These are phyloP conservation scores for Raphanus sativus DNA, from an alignment of 345 rosid species.

Conservation along the genomic window DNA sequence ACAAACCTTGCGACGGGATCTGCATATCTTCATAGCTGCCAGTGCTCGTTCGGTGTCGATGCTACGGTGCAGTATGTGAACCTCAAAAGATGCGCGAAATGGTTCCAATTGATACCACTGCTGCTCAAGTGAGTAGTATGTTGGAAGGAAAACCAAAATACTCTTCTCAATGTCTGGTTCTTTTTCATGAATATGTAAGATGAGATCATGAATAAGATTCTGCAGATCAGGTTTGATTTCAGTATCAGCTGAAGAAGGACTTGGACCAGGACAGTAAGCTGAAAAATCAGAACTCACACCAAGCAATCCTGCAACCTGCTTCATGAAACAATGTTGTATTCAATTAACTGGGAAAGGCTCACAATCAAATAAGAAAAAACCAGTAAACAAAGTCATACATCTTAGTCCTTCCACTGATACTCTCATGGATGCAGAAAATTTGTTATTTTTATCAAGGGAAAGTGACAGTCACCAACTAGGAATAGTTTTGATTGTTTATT, in stretches of 20 bases:
- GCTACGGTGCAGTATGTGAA: slow-evolving; percentile 86
- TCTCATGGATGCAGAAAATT: background rate
- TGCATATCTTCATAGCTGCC: slow-evolving; percentile 77
- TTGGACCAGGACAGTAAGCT: slow-evolving; percentile 59
- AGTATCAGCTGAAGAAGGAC: slow-evolving; percentile 59
- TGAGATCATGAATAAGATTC: slow-evolving; percentile 67
- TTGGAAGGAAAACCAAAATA: slow-evolving; percentile 91
- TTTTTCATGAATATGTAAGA: slow-evolving; percentile 63
- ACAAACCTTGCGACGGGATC: slow-evolving; percentile 83
- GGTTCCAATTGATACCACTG: slow-evolving; percentile 75
- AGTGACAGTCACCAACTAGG: background rate
- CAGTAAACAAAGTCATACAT: background rate
- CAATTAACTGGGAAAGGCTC: slow-evolving; percentile 19
- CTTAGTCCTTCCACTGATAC: background rate
- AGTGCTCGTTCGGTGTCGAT: slow-evolving; percentile 85
- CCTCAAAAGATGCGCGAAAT: slow-evolving; percentile 56
- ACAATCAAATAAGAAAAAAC: slow-evolving; percentile 1
- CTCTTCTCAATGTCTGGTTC: slow-evolving; percentile 88
- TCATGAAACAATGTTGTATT: slow-evolving; percentile 19
- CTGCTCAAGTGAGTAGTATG: slow-evolving; percentile 77
- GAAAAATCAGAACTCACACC: slow-evolving; percentile 50
- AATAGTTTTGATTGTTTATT: slow-evolving; percentile 1
- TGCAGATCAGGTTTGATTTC: slow-evolving; percentile 72
- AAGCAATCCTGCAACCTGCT: slow-evolving; percentile 65
- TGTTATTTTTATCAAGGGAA: background rate